Evolutionary conservation across 441 rosid genomes (phyloP), one percentile per base, ranked within the genome.

Genomic region (Bruguiera hainesii): DNA sequence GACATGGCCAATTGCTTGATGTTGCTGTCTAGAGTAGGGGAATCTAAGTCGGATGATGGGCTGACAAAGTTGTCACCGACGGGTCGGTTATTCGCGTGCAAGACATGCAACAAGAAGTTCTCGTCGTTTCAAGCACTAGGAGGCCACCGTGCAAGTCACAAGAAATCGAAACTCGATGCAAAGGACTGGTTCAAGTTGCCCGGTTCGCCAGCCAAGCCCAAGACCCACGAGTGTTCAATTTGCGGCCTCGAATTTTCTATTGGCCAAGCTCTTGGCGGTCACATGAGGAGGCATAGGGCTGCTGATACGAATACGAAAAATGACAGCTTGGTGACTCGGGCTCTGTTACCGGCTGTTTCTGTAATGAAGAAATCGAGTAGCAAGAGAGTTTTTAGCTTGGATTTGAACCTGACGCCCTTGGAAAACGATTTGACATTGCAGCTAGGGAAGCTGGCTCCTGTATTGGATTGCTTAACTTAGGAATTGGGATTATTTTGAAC

Each of bases 221-320:
- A 93, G 73, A 80, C 82, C 59, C 98, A 93, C 61, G 91, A 83
- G 82, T 93, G 98, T 78, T 76, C 85, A 8, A 85, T 93, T 28
- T 93, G 98, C 15, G 97, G 98, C 11, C 81, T 93, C 3, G 98
- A 86, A 72, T 93, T 93, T 59, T 70, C 81, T 1, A 81, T 96
- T 0, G 98, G 98, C 1, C 98, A 93, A 86, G 98, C 98, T 0
- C 84, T 93, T 0, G 98, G 98, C 0, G 97, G 98, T 11, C 98
- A 93, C 72, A 93, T 93, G 98, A 85, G 98, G 66, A 78, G 97
- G 65, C 98, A 93, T 35, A 81, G 96, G 70, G 64, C 61, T 35
- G 23, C 0, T 7, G 29, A n/a, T 2, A 10, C 30, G 10, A 42
- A 60, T n/a, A 52, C 13, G 16, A 21, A 35, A 1, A 70, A 37